phyloP scores from a whole-genome alignment of 495 filamentous ascomycete species.

The Talaromyces nanjingensis region DNA sequence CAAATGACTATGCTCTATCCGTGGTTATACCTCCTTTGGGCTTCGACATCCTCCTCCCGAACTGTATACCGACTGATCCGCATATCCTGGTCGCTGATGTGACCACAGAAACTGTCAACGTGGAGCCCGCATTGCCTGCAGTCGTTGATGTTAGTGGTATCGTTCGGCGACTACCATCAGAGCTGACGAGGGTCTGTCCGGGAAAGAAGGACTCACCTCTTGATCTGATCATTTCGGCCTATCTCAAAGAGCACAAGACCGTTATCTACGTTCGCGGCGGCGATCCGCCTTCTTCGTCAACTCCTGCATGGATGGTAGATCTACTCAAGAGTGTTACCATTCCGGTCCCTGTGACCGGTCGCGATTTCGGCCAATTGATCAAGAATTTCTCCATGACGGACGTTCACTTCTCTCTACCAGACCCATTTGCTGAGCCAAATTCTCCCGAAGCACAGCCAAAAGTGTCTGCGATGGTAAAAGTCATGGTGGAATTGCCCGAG shows the following conservation, averaged over 20 bases:
- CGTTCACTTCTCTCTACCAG: constrained; percentile 76
- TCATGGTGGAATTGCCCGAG: constrained; percentile 65
- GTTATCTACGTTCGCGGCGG: constrained; percentile 78
- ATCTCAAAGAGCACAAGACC: constrained; percentile 69
- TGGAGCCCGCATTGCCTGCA: constrained; percentile 59
- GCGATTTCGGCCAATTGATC: constrained; percentile 71
- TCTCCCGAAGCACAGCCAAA: constrained; percentile 67
- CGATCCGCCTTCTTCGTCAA: constrained; percentile 51
- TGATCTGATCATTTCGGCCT: constrained; percentile 73
- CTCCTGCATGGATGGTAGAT: constrained; percentile 74
- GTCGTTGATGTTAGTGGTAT: constrained; percentile 61
- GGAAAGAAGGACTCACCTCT: constrained; percentile 70
- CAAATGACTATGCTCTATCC: constrained; percentile 68
- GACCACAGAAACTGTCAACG: constrained; percentile 53
- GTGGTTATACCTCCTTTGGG: constrained; percentile 69
- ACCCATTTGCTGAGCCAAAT: constrained; percentile 66
- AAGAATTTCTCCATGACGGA: constrained; percentile 78
- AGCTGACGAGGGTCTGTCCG: constrained; percentile 65
- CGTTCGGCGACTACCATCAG: constrained; percentile 61
- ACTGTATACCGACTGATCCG: constrained; percentile 56
- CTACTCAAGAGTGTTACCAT: constrained; percentile 76
- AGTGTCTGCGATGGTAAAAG: constrained; percentile 75
- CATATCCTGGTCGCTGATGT: constrained; percentile 70
- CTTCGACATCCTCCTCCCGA: constrained; percentile 77
- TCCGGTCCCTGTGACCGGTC: constrained; percentile 75